These are phyloP conservation scores for Cardamine chenopodiifolia DNA, from an alignment of 345 rosid genomes.

Conservation along the genomic window DNA sequence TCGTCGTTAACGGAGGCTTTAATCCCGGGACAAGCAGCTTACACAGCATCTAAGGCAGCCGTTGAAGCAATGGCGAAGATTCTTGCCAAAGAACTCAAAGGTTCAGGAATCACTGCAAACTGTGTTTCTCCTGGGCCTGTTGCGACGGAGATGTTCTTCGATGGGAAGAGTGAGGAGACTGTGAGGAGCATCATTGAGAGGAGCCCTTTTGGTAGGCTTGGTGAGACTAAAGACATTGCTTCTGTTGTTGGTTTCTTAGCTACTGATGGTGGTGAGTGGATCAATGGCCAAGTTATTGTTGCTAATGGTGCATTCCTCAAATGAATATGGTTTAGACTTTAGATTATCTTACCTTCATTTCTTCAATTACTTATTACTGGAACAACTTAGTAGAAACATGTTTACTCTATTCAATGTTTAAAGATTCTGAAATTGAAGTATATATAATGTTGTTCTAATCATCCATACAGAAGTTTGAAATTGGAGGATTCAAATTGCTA, in stretches of 20 bases:
- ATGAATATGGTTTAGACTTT: constrained; percentile 1
- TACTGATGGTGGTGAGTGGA: constrained; percentile 56
- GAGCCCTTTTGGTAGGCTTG: constrained; percentile 51
- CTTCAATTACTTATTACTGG: no score
- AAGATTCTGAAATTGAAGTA: neutral
- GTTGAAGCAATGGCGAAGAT: constrained; percentile 55
- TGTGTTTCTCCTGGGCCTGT: constrained; percentile 62
- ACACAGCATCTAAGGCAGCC: constrained; percentile 53
- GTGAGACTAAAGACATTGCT: constrained; percentile 49
- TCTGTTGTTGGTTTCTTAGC: constrained; percentile 58
- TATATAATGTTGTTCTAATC: neutral
- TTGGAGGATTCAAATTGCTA: neutral
- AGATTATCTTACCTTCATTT: no score
- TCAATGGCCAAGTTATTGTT: constrained; percentile 53
- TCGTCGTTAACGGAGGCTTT: constrained; percentile 44
- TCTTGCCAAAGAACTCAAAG: constrained; percentile 60
- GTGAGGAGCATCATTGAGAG: constrained; percentile 37
- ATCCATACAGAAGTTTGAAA: neutral
- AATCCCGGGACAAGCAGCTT: constrained; percentile 44
- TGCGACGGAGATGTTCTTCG: constrained; percentile 54
- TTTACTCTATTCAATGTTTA: neutral
- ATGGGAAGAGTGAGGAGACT: constrained; percentile 48
- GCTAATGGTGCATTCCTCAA: constrained; percentile 55
- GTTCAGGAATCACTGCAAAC: constrained; percentile 52
- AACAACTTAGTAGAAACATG: neutral